phyloP scores from a whole-genome alignment of 345 rosid species.

The Corchorus capsularis region DNA sequence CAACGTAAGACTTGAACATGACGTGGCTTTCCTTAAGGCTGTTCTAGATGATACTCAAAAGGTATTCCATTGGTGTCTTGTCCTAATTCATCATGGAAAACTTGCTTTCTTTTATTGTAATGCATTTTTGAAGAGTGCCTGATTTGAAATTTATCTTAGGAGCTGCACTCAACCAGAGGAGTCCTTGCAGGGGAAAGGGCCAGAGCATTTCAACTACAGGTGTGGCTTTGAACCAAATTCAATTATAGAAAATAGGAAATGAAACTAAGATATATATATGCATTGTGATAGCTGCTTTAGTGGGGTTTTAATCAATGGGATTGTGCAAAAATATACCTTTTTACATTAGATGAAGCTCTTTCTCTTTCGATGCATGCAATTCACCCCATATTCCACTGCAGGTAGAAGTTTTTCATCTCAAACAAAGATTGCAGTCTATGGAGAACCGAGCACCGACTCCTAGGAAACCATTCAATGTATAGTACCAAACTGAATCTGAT shows the following conservation, averaged over 20 bases:
- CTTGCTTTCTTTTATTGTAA: background rate
- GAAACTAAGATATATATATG: background rate
- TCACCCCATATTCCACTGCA: conserved; percentile 29
- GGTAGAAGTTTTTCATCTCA: conserved; percentile 98
- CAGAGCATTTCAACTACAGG: conserved; percentile 96
- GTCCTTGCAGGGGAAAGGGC: conserved; percentile 94
- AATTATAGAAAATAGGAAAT: background rate
- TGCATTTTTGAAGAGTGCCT: background rate
- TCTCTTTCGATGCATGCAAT: background rate
- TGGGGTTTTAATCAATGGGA: background rate
- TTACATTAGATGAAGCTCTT: background rate
- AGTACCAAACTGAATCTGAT: background rate
- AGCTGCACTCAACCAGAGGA: conserved; percentile 94
- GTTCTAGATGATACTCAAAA: conserved; percentile 93
- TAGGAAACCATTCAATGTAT: conserved; percentile 74
- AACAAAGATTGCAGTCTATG: conserved; percentile 86
- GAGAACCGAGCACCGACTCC: conserved; percentile 83
- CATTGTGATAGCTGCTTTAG: background rate
- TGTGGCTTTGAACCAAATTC: conserved; percentile 25
- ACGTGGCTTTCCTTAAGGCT: conserved; percentile 94
- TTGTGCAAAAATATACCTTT: background rate
- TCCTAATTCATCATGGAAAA: background rate
- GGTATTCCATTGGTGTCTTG: conserved; percentile 38
- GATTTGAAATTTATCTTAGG: conserved; percentile 44
- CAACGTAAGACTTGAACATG: conserved; percentile 97